A percentile compares a stretch with the other conserved stretches of the same genome.
phyloP scores from a whole-genome alignment of 2,329 filamentous ascomycete genomes.

The Fusarium stilboides region DNA sequence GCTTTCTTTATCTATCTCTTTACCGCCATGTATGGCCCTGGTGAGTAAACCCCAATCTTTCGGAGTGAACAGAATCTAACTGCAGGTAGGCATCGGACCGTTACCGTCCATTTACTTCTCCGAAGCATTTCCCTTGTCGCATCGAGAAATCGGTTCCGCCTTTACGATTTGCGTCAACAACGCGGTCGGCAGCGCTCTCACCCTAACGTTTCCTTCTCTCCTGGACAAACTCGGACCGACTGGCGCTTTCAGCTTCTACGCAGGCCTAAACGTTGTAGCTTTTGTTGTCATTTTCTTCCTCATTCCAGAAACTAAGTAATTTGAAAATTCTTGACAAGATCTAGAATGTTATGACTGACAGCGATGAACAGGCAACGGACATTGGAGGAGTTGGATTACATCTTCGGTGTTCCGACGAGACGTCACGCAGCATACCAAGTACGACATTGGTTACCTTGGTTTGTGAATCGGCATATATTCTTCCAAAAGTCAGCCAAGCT shows the following conservation, averaged over 20 bases:
- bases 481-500: conserved; percentile 48
- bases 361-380: conserved; percentile 50
- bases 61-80: neutral
- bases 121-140: conserved; percentile 69
- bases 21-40: conserved; percentile 60
- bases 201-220: conserved; percentile 63
- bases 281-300: conserved; percentile 76
- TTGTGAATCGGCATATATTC: conserved; percentile 51
- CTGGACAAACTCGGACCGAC: conserved; percentile 57
- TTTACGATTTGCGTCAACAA: conserved; percentile 54
- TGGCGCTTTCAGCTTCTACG: conserved; percentile 73
- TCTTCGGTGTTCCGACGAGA: conserved; percentile 56
- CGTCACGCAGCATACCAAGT: conserved; percentile 55
- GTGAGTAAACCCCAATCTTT: conserved; percentile 29
- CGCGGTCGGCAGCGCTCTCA: conserved; percentile 47
- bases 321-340: neutral
- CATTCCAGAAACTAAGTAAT: conserved; percentile 67
- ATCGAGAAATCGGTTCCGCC: conserved; percentile 59
- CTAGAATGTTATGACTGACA: neutral
- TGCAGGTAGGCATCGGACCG: conserved; percentile 49
- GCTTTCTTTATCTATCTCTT: conserved; percentile 68
- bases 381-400: conserved; percentile 59
- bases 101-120: conserved; percentile 64
- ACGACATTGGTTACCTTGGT: conserved; percentile 54
- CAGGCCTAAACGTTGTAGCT: conserved; percentile 71